These are phyloP conservation scores for Plasmodium coatneyi DNA, from an alignment of 169 alveolate genomes.

Conservation along the genomic window DNA sequence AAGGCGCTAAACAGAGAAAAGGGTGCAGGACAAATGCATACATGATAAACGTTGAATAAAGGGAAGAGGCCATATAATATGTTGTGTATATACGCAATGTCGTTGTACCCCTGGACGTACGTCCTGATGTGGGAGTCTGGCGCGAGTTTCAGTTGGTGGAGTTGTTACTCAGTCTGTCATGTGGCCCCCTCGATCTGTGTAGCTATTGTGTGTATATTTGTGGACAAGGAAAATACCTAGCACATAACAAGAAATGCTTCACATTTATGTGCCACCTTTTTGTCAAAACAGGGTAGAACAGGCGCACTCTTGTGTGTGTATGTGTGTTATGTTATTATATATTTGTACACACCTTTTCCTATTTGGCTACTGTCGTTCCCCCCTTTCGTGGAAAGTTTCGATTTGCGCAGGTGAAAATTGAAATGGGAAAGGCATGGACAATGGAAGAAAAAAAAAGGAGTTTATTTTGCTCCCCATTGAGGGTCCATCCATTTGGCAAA, in stretches of 20 bases:
- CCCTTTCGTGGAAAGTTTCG: background rate
- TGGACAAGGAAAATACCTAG: background rate
- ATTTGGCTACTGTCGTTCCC: background rate
- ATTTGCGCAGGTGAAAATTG: background rate
- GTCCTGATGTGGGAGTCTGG: background rate
- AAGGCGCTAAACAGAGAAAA: background rate
- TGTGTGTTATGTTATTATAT: background rate
- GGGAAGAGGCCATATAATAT: background rate
- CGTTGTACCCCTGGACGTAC: background rate
- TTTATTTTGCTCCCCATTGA: background rate
- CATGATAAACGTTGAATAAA: background rate
- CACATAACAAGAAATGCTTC: background rate
- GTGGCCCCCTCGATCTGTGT: background rate
- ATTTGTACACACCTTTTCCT: background rate
- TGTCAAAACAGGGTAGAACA: background rate
- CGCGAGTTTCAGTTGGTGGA: background rate
- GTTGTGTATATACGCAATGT: background rate
- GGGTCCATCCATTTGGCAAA: background rate
- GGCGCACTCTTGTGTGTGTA: background rate
- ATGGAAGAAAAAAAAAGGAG: background rate
- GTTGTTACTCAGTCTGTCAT: background rate
- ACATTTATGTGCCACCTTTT: background rate
- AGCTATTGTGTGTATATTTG: background rate
- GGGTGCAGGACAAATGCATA: background rate
- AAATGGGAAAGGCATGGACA: background rate